Evolutionary conservation across 1,284 basidiomycete genomes (phyloP), one percentile per base, ranked within the genome.

Genomic region (Sparassis latifolia): DNA sequence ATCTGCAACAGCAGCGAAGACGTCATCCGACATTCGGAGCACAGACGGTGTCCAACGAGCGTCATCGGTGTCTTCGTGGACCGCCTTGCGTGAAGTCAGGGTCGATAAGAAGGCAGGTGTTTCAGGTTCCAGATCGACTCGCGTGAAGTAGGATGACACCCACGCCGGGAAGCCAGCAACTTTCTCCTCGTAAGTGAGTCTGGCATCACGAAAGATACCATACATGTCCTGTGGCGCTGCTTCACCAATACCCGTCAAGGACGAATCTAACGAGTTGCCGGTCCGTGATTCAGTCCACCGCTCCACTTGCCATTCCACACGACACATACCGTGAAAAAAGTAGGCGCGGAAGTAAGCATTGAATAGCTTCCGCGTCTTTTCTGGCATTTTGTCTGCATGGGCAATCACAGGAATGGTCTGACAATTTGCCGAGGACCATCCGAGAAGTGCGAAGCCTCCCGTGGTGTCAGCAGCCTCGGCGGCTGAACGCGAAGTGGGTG

Each of bases 371-470:
- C 37, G 10, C 9, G 44, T 45, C 27, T 44, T 33, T 28, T 38
- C 43, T 4, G 49, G 44, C 37, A 45, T 4, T 37, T 37, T 29
- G 37, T 45, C 32, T 4, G 44, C 49, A 29, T 50, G 33, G 30
- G 43, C 49, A 20, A 50, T 32, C 9, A 50, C 10, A 4, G 49
- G 30, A 5, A 50, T 4, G 27, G 43, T 39, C 30, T 44, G 35
- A 9, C 5, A 9, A 20, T 45, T 50, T 30, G 43, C 49, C 29
- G 48, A 12, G 33, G 48, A 49, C 41, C 48, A 49, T 9, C 5
- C 10, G 20, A 44, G 33, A 10, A 50, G 4, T 3, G 33, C n/a
- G 35, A 50, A 28, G 6, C 49, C 44, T 12, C 43, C 49, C 10
- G 42, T 30, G 33, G 5, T 9, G 29, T n/a, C 31, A 6, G 6